Percentiles rank a stretch among this genome's conserved stretches.
These are phyloP conservation scores for Ambrosiella beaveri DNA, from an alignment of 2,329 filamentous ascomycete species.

Conservation along the genomic window DNA sequence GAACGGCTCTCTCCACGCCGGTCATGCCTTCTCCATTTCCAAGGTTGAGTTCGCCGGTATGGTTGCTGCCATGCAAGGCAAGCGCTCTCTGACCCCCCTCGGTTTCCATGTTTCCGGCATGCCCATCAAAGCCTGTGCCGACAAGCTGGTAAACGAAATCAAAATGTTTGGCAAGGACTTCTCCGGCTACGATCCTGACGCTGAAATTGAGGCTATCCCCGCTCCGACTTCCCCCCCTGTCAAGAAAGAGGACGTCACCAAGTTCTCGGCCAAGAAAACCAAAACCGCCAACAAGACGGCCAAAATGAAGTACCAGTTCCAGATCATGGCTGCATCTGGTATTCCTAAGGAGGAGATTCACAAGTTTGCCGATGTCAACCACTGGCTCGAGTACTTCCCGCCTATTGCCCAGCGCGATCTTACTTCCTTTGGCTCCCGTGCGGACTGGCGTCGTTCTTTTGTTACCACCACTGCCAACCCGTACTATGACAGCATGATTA, in stretches of 20 bases:
- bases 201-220: slow-evolving; percentile 27
- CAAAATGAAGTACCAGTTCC: slow-evolving; percentile 89
- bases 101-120: slow-evolving; percentile 90
- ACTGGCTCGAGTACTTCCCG: slow-evolving; percentile 86
- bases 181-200: slow-evolving; percentile 52
- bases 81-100: slow-evolving; percentile 71
- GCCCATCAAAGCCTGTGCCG: slow-evolving; percentile 93
- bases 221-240: slow-evolving; percentile 41
- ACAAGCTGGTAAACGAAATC: slow-evolving; percentile 84
- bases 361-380: slow-evolving; percentile 73
- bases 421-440: slow-evolving; percentile 64
- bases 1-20: slow-evolving; percentile 79
- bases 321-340: slow-evolving; percentile 84
- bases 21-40: slow-evolving; percentile 78
- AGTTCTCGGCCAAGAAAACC: slow-evolving; percentile 83
- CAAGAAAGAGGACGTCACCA: slow-evolving; percentile 67
- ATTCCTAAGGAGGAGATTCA: slow-evolving; percentile 81
- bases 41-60: slow-evolving; percentile 89
- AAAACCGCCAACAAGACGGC: slow-evolving; percentile 81
- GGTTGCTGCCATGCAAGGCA: slow-evolving; percentile 79
- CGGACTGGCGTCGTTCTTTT: slow-evolving; percentile 86
- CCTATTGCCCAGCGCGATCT: slow-evolving; percentile 40
- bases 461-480: slow-evolving; percentile 94
- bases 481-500: slow-evolving; percentile 87
- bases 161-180: slow-evolving; percentile 79